Percentiles rank a stretch among this genome's conserved stretches.
These are phyloP conservation scores for Saccharomyces hybrid DNA, from an alignment of 1,139 yeast species.

Conservation along the genomic window DNA sequence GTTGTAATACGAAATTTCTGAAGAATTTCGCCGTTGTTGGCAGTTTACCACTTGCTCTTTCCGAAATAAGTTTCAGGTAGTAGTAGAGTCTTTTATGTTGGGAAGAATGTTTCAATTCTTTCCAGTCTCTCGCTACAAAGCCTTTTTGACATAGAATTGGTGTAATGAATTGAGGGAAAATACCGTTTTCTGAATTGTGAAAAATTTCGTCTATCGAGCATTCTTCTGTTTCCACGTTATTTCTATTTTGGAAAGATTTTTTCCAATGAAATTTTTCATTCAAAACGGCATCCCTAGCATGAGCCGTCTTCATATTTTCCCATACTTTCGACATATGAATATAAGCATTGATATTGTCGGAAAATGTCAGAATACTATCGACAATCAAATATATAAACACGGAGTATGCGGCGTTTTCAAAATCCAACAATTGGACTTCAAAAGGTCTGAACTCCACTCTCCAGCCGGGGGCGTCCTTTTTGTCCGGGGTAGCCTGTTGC, in stretches of 20 bases:
- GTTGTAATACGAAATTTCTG: conserved; percentile 52
- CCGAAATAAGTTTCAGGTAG: conserved; percentile 61
- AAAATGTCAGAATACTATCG: conserved; percentile 58
- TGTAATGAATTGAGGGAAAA: conserved; percentile 38
- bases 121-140: conserved; percentile 21
- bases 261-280: conserved; percentile 63
- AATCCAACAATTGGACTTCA: conserved; percentile 92
- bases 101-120: conserved; percentile 27
- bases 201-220: conserved; percentile 62
- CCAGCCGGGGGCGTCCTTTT: conserved; percentile 70
- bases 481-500: conserved; percentile 38
- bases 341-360: conserved; percentile 56
- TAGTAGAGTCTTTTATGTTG: conserved; percentile 36
- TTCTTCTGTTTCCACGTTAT: conserved; percentile 20
- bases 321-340: conserved; percentile 80
- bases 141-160: conserved; percentile 23
- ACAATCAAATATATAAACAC: conserved; percentile 66
- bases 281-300: conserved; percentile 59
- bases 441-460: conserved; percentile 93
- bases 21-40: conserved; percentile 75
- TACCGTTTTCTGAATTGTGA: conserved; percentile 54
- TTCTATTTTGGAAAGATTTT: conserved; percentile 25
- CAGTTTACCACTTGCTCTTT: conserved; percentile 72
- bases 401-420: conserved; percentile 91
- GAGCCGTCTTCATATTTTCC: conserved; percentile 79